phyloP scores from a whole-genome alignment of 225 moss, liverwort and hornwort genomes.

The Antitrichia curtipendula region DNA sequence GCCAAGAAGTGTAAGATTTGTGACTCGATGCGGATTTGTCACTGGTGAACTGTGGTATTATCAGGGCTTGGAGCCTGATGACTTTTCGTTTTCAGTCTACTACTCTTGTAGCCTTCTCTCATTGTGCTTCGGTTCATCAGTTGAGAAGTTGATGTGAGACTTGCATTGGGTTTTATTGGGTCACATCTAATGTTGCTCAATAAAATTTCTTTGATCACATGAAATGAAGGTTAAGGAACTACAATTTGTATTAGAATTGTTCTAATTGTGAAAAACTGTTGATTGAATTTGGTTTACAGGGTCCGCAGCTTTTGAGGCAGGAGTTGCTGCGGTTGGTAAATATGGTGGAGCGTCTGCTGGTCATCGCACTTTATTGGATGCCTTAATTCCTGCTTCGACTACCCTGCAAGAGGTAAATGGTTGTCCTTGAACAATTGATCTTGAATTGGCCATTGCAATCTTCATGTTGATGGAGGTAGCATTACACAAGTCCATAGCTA shows the following conservation, averaged over 20 bases:
- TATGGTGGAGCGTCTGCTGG: constrained; percentile 87
- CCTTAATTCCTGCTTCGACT: constrained; percentile 74
- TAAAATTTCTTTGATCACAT: neutral
- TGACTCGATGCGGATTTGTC: neutral
- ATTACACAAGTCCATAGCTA: neutral
- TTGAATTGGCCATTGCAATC: neutral
- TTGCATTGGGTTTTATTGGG: neutral
- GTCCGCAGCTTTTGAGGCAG: constrained; percentile 74
- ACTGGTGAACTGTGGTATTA: neutral
- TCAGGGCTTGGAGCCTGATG: neutral
- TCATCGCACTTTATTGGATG: constrained; percentile 84
- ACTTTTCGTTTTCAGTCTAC: neutral
- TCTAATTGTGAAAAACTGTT: neutral
- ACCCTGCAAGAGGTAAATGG: constrained; percentile 48
- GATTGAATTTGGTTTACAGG: constrained; percentile 28
- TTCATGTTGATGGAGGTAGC: neutral
- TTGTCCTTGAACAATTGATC: neutral
- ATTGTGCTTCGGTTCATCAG: neutral
- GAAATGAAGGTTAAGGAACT: neutral
- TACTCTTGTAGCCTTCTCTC: neutral
- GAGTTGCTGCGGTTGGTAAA: constrained; percentile 53
- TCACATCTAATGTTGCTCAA: neutral
- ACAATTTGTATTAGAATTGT: neutral
- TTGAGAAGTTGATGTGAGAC: neutral
- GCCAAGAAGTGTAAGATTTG: constrained; percentile 57